Evolutionary conservation across 495 filamentous ascomycete genomes (phyloP).

Genomic region (Chaetomium cochliodes): DNA sequence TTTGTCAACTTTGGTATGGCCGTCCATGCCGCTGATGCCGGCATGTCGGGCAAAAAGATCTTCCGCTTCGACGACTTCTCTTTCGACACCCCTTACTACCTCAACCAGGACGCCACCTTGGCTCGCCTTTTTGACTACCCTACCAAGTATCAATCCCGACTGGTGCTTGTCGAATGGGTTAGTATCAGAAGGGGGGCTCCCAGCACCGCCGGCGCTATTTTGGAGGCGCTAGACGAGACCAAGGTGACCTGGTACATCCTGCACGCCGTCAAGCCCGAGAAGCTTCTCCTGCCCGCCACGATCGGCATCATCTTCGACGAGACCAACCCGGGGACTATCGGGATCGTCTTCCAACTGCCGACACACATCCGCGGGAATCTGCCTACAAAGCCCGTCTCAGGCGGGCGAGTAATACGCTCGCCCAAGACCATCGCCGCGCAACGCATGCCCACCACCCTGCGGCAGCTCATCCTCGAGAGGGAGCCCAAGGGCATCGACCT

Average conservation of each 20-base stretch:
- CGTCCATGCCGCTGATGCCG: neutral
- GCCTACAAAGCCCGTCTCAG: slow-evolving; percentile 10
- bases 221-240: slow-evolving; percentile 12
- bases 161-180: slow-evolving; percentile 20
- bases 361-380: slow-evolving; percentile 17
- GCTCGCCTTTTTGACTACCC: slow-evolving; percentile 22
- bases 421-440: slow-evolving; percentile 19
- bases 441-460: slow-evolving; percentile 21
- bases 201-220: neutral
- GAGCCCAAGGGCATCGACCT: slow-evolving; percentile 8
- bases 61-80: slow-evolving; percentile 19
- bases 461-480: slow-evolving; percentile 14
- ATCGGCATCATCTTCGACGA: slow-evolving; percentile 16
- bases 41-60: slow-evolving; percentile 15
- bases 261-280: slow-evolving; percentile 19
- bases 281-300: slow-evolving; percentile 12
- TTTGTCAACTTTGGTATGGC: slow-evolving; percentile 16
- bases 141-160: slow-evolving; percentile 18
- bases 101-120: slow-evolving; percentile 16
- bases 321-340: slow-evolving; percentile 11
- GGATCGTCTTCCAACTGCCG: slow-evolving; percentile 21
- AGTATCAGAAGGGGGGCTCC: neutral
- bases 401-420: slow-evolving; percentile 8
- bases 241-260: slow-evolving; percentile 20
- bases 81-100: slow-evolving; percentile 16